Percentiles rank a stretch among this genome's conserved stretches.
phyloP scores from a whole-genome alignment of 2,329 filamentous ascomycete species.

The Penicillium sp. region DNA sequence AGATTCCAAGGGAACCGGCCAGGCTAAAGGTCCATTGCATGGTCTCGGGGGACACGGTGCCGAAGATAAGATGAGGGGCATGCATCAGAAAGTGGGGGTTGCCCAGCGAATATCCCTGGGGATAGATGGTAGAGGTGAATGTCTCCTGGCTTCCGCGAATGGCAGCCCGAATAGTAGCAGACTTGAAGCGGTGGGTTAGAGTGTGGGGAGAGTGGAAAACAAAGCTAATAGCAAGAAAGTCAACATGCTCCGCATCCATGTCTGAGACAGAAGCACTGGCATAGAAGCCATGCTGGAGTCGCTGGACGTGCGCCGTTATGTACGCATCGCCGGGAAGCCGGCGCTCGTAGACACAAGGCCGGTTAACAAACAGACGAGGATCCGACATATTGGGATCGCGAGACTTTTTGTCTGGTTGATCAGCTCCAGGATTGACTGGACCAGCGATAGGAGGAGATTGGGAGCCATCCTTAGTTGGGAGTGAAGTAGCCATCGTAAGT shows the following conservation, averaged over 20 bases:
- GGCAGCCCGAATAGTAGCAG: conserved; percentile 46
- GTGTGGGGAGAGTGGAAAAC: conserved; percentile 51
- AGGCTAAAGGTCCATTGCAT: conserved; percentile 52
- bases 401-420: conserved; percentile 9
- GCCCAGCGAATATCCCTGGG: conserved; percentile 14
- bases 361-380: conserved; percentile 38
- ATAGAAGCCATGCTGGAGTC: conserved; percentile 52
- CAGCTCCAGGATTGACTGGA: conserved; percentile 1
- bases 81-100: conserved; percentile 50
- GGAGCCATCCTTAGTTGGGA: not conserved
- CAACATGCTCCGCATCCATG: conserved; percentile 43
- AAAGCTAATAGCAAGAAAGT: conserved; percentile 52
- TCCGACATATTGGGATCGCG: conserved; percentile 40
- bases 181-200: conserved; percentile 48
- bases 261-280: conserved; percentile 46
- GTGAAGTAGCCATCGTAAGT: not conserved
- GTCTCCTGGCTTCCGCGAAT: conserved; percentile 13
- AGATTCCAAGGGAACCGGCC: conserved; percentile 48
- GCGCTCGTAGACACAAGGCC: conserved; percentile 51
- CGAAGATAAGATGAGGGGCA: conserved; percentile 52
- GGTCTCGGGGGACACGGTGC: conserved; percentile 49
- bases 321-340: conserved; percentile 50
- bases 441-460: not conserved
- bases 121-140: not conserved
- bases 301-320: conserved; percentile 52